These are phyloP conservation scores for Kurtzmaniella quercitrusa DNA, from an alignment of 1,139 yeast genomes.

Conservation along the genomic window DNA sequence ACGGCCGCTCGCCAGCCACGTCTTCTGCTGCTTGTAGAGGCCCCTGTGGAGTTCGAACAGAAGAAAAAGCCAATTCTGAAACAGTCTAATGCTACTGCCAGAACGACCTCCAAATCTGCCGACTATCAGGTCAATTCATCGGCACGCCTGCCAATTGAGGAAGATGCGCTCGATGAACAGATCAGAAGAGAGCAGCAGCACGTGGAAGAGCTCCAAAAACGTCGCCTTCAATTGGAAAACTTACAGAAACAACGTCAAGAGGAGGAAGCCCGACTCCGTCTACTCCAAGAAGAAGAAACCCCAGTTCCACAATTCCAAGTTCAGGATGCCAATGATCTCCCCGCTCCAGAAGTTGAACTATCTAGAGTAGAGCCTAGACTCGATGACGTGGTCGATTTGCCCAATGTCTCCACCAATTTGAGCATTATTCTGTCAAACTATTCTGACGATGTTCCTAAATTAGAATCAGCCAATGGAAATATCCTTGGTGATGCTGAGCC, in stretches of 20 bases:
- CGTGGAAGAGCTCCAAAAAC: slow-evolving; percentile 26
- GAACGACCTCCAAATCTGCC: not conserved
- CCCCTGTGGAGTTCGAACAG: not conserved
- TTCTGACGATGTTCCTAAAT: slow-evolving; percentile 1
- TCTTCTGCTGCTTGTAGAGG: slow-evolving; percentile 1
- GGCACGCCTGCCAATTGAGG: slow-evolving; percentile 2
- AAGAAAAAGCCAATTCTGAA: not conserved
- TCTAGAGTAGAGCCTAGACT: not conserved
- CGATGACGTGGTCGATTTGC: slow-evolving; percentile 1
- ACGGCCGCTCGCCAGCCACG: not conserved
- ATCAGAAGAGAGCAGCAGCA: slow-evolving; percentile 29
- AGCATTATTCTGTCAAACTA: not conserved
- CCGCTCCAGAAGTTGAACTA: slow-evolving; percentile 13
- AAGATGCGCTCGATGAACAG: slow-evolving; percentile 19
- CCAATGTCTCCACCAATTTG: not conserved
- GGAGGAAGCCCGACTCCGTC: slow-evolving; percentile 4
- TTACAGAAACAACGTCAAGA: slow-evolving; percentile 13
- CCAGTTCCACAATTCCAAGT: slow-evolving; percentile 5
- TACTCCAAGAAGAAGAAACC: slow-evolving; percentile 10
- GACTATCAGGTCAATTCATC: not conserved
- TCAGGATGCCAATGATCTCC: slow-evolving; percentile 13
- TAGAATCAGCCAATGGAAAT: slow-evolving; percentile 8
- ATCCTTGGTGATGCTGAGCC: slow-evolving; percentile 5
- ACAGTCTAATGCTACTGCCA: not conserved
- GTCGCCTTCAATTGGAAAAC: slow-evolving; percentile 28